These are phyloP conservation scores for Rhodotorula sphaerocarpa DNA, from an alignment of 768 basidiomycete genomes.

Conservation along the genomic window DNA sequence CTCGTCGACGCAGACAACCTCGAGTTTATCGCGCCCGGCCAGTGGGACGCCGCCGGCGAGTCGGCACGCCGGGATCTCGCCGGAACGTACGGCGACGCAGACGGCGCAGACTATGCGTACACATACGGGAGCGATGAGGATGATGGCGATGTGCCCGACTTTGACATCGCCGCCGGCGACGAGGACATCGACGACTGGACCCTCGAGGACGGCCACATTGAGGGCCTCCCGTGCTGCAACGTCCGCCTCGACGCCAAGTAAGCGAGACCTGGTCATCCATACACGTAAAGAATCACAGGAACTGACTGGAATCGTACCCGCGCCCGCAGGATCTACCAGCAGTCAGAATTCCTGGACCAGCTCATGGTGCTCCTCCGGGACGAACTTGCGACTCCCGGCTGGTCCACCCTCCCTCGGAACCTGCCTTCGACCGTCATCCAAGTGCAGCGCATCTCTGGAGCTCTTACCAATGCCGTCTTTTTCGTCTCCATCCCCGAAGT, in stretches of 20 bases:
- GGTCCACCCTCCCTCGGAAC: conserved; percentile 28
- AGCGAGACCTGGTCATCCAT: background rate
- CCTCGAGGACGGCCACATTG: conserved; percentile 36
- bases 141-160: conserved; percentile 15
- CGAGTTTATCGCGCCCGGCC: conserved; percentile 33
- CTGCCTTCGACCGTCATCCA: conserved; percentile 24
- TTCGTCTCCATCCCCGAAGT: conserved; percentile 66
- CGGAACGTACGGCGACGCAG: conserved; percentile 3
- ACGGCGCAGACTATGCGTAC: too few species aligned
- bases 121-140: too few species aligned
- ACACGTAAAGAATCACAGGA: too few species aligned
- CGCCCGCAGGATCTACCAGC: conserved; percentile 29
- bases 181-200: conserved; percentile 27
- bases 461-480: conserved; percentile 91
- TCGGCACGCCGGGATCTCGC: too few species aligned
- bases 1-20: conserved; percentile 34
- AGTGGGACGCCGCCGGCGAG: conserved; percentile 15
- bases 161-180: conserved; percentile 20
- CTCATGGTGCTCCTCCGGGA: conserved; percentile 32
- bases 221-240: conserved; percentile 33
- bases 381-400: conserved; percentile 34
- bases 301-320: background rate
- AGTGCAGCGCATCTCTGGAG: conserved; percentile 67
- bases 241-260: conserved; percentile 36
- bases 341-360: conserved; percentile 18